These are phyloP conservation scores for Aspergillus brasiliensis DNA, from an alignment of 2,329 filamentous ascomycete species.

Conservation along the genomic window DNA sequence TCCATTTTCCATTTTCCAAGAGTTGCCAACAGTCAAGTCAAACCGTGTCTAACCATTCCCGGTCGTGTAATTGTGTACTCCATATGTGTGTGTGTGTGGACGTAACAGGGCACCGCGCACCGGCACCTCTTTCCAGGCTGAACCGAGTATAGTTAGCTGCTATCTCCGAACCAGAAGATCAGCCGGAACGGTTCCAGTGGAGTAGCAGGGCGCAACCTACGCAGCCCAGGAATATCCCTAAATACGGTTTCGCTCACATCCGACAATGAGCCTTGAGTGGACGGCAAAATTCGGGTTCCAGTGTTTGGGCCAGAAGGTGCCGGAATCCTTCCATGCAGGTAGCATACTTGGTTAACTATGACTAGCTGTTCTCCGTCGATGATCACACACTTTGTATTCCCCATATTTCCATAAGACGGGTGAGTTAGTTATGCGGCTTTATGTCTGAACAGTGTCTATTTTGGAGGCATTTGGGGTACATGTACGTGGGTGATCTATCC, in stretches of 20 bases:
- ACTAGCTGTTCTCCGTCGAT: neutral
- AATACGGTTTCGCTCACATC: neutral
- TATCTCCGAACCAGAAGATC: neutral
- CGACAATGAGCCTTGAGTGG: neutral
- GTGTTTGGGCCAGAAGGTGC: neutral
- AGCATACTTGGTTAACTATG: neutral
- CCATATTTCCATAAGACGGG: neutral
- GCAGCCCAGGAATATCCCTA: neutral
- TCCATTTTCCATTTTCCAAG: neutral
- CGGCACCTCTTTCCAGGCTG: neutral
- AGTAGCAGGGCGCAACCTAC: neutral
- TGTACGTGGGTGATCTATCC: neutral
- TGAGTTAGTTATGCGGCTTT: neutral
- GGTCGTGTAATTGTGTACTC: too few relatives aligned
- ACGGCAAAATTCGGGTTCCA: constrained; percentile 1
- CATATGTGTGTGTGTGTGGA: neutral
- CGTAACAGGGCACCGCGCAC: too few relatives aligned
- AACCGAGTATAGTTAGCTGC: neutral
- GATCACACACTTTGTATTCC: neutral
- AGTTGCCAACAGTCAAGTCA: neutral
- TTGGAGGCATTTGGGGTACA: neutral
- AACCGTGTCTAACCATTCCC: neutral
- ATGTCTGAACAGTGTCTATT: neutral
- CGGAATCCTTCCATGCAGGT: neutral
- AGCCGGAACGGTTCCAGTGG: constrained; percentile 1